Conservation (phyloP, 2,329 filamentous ascomycete species). For the Aspergillus clavatus region DNA sequence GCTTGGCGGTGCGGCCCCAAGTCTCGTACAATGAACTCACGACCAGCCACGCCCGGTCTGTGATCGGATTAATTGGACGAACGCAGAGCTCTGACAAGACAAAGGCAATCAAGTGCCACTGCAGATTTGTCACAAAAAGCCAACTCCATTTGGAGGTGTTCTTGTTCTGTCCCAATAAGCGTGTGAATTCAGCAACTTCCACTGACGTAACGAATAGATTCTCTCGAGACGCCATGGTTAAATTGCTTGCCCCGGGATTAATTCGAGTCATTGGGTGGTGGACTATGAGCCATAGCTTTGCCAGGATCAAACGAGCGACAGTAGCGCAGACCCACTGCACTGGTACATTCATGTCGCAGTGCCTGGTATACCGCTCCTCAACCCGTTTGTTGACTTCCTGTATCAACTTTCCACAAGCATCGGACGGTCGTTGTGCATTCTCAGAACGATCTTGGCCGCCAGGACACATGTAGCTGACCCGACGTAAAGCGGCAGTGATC, state of each 20-base stretch:
- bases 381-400: conserved; percentile 51
- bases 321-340: conserved; percentile 66
- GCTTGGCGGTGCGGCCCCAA: conserved; percentile 31
- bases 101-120: conserved; percentile 55
- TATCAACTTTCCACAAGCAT: conserved; percentile 44
- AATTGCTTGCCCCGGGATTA: conserved; percentile 45
- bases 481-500: conserved; percentile 42
- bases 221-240: conserved; percentile 60
- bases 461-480: conserved; percentile 35
- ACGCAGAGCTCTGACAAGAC: conserved; percentile 54
- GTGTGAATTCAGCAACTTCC: conserved; percentile 68
- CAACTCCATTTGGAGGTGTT: conserved; percentile 60
- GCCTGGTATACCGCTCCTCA: conserved; percentile 51
- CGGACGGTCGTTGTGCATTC: conserved; percentile 16
- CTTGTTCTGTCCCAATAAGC: conserved; percentile 60
- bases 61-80: conserved; percentile 51
- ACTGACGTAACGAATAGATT: conserved; percentile 67
- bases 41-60: conserved; percentile 58
- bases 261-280: conserved; percentile 68
- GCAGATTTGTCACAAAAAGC: conserved; percentile 60
- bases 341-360: conserved; percentile 49
- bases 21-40: conserved; percentile 45
- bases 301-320: conserved; percentile 65
- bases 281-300: conserved; percentile 72
- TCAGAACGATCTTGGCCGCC: conserved; percentile 19